A percentile compares a stretch with the other conserved stretches of the same genome.
phyloP scores from a whole-genome alignment of 2,329 filamentous ascomycete genomes.

The Apiospora saccharicola region DNA sequence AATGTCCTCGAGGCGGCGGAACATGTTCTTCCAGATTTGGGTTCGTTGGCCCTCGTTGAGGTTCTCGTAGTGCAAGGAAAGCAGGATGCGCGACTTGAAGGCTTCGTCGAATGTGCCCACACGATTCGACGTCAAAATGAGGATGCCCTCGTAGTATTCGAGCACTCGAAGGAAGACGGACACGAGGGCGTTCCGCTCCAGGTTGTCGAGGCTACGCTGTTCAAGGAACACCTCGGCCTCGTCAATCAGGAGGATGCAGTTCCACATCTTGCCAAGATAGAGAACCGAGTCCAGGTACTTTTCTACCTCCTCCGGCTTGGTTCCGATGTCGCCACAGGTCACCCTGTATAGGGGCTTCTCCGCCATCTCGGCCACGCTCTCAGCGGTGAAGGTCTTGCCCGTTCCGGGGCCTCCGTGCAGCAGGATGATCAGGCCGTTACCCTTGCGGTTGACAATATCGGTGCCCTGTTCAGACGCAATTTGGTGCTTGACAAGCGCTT shows the following conservation, averaged over 20 bases:
- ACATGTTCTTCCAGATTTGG: constrained; percentile 37
- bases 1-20: constrained; percentile 25
- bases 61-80: constrained; percentile 33
- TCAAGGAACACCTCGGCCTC: constrained; percentile 45
- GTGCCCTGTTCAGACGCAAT: not conserved
- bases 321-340: constrained; percentile 41
- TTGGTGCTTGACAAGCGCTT: constrained; percentile 46
- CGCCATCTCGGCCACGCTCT: constrained; percentile 46
- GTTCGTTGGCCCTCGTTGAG: constrained; percentile 30
- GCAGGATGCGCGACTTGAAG: constrained; percentile 35
- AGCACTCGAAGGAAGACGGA: constrained; percentile 31
- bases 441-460: constrained; percentile 32
- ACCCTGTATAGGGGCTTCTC: constrained; percentile 43
- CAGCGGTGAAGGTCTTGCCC: constrained; percentile 41
- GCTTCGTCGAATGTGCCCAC: constrained; percentile 35
- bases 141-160: constrained; percentile 33
- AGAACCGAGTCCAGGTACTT: constrained; percentile 37
- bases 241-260: constrained; percentile 43
- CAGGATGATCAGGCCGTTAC: constrained; percentile 51
- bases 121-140: constrained; percentile 35
- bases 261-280: constrained; percentile 50
- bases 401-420: constrained; percentile 41
- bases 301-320: constrained; percentile 36
- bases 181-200: constrained; percentile 32
- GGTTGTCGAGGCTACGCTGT: constrained; percentile 37